Base-by-base conservation (phyloP, 495 filamentous ascomycete genomes). In the Chlorociboria aeruginascens region DNA sequence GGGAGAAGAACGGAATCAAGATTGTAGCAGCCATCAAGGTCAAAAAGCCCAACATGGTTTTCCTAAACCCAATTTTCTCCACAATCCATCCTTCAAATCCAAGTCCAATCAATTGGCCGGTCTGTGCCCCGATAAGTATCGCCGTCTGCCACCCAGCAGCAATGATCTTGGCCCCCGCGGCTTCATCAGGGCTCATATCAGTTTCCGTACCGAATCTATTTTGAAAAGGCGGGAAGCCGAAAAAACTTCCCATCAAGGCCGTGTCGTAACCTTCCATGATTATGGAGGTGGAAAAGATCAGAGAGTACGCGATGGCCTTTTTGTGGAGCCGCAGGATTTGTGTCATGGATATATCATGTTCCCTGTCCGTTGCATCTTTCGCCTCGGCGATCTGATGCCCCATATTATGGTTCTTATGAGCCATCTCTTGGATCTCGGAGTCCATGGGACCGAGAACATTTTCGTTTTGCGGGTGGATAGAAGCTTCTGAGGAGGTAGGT, bases 51-150 rank as follows among this genome's bases (percentile, higher is more conserved):
- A 86, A 78, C 47, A 86, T 74, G 4, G 82, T 86, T 41, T 78
- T 43, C n/a, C 45, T 33, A 38, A 47, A 51, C 8, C 46, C 46
- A 25, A 50, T 44, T 7, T 34, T 70, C 51, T 89, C 84, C 20
- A 81, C 83, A 31, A 83, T 72, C 64, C 68, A 81, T 45, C 84
- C 84, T 56, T 83, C 85, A 59, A 85, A 71, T 33, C 82, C 61
- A 7, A 89, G 66, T 49, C 84, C 84, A 50, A 89, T 75, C 31
- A 87, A 78, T 61, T 86, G 81, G n/a, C 84, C 83, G 49, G 69
- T 69, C 38, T 68, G 66, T 8, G 69, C 74, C 46, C 69, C 83
- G 58, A 86, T 85, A 51, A 75, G 81, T 32, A 89, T 64, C 44
- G 79, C 82, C 11, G 82, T 66, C 65, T 87, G 83, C 84, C 84